Evolutionary conservation across 805 yeast genomes (phyloP).

Genomic region (Yarrowia bubula): DNA sequence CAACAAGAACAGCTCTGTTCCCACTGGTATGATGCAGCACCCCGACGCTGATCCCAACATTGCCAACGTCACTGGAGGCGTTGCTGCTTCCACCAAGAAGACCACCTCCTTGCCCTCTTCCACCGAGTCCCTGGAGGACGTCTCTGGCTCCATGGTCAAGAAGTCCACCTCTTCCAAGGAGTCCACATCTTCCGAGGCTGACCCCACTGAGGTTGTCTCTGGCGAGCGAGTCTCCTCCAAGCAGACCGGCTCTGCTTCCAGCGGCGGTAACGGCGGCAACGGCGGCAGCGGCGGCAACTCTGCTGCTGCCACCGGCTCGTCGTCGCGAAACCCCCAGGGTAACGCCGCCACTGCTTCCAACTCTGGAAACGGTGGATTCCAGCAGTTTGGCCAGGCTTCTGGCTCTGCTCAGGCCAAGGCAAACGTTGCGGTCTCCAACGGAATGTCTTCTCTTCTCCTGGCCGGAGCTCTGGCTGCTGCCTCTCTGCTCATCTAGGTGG

Average conservation of each 20-base stretch:
- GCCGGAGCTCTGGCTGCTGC: constrained; percentile 23
- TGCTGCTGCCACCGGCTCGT: constrained; percentile 16
- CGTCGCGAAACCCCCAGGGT: constrained; percentile 18
- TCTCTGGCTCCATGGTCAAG: constrained; percentile 28
- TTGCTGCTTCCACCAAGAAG: constrained; percentile 23
- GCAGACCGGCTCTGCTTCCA: constrained; percentile 29
- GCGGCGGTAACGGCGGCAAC: constrained; percentile 26
- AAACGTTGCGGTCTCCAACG: constrained; percentile 16
- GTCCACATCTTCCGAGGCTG: constrained; percentile 28
- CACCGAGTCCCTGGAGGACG: constrained; percentile 31
- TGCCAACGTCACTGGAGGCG: constrained; percentile 24
- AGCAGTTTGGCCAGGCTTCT: constrained; percentile 27
- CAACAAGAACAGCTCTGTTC: constrained; percentile 26
- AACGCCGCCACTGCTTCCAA: constrained; percentile 5
- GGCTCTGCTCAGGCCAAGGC: constrained; percentile 28
- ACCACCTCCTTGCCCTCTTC: constrained; percentile 28
- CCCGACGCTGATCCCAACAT: constrained; percentile 21
- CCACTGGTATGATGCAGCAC: constrained; percentile 28
- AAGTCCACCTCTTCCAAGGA: constrained; percentile 19
- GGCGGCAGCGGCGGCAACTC: constrained; percentile 38
- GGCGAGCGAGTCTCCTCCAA: constrained; percentile 24
- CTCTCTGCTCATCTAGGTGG: constrained; percentile 15
- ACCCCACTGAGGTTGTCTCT: constrained; percentile 29
- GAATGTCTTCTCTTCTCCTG: constrained; percentile 18
- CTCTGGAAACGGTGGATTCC: constrained; percentile 27